Percentiles rank a stretch among this genome's conserved stretches.
Evolutionary conservation across 2,329 filamentous ascomycete genomes (phyloP).

Genomic region (Ophiostoma fasciatum): DNA sequence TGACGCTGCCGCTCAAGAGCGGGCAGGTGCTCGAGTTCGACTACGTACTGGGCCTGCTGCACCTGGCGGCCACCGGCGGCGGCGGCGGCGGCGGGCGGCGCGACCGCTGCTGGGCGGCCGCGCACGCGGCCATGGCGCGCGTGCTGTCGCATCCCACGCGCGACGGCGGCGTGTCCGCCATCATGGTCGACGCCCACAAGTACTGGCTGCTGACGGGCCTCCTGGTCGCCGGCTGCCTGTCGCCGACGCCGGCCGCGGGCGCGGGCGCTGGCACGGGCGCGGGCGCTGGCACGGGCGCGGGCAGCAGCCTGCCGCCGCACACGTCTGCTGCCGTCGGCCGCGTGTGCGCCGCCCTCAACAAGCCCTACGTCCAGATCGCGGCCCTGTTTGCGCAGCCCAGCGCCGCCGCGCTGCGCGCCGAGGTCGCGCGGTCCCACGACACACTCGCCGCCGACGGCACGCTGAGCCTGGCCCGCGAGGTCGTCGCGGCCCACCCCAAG

Average conservation of each 20-base stretch:
- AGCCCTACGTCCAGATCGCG: constrained; percentile 57
- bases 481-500: constrained; percentile 55
- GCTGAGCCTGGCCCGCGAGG: constrained; percentile 51
- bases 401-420: constrained; percentile 44
- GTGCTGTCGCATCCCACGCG: constrained; percentile 52
- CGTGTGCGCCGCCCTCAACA: constrained; percentile 42
- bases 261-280: no score
- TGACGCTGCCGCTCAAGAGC: constrained; percentile 38
- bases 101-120: constrained; percentile 49
- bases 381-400: constrained; percentile 46
- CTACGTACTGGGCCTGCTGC: constrained; percentile 51
- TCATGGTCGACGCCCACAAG: constrained; percentile 84
- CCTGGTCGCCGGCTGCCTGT: constrained; percentile 54
- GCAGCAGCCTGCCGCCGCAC: no score
- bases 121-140: constrained; percentile 45
- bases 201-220: constrained; percentile 74
- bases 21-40: constrained; percentile 52
- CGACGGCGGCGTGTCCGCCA: constrained; percentile 49
- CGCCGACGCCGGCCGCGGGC: constrained; percentile 26
- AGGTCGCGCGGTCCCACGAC: constrained; percentile 38
- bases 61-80: constrained; percentile 41
- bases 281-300: no score
- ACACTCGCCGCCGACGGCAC: constrained; percentile 61
- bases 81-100: no score
- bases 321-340: constrained; percentile 38